These are phyloP conservation scores for Pseudocercospora crystallina DNA, from an alignment of 2,329 filamentous ascomycete species.

Conservation along the genomic window DNA sequence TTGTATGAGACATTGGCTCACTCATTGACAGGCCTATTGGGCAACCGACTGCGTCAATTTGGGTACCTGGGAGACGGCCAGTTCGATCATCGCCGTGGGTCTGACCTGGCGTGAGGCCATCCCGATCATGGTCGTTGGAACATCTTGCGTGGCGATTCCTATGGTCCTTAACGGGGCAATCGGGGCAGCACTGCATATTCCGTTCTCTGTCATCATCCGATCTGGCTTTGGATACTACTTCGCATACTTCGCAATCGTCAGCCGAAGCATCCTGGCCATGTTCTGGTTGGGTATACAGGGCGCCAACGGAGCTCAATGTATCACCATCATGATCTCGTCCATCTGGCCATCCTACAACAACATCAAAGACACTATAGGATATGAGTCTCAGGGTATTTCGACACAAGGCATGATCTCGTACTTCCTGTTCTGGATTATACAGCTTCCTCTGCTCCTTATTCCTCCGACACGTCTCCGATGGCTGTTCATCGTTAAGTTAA, in stretches of 20 bases:
- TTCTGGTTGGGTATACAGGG: conserved; percentile 30
- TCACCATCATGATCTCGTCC: conserved; percentile 25
- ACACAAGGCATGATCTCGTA: conserved; percentile 57
- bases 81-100: conserved; percentile 51
- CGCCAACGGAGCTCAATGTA: conserved; percentile 18
- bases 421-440: conserved; percentile 47
- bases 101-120: conserved; percentile 58
- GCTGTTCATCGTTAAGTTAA: conserved; percentile 26
- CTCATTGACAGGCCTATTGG: conserved; percentile 33
- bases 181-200: conserved; percentile 49
- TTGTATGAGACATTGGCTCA: too few relatives aligned
- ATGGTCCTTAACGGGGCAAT: conserved; percentile 43
- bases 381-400: conserved; percentile 51
- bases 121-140: conserved; percentile 51
- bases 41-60: conserved; percentile 42
- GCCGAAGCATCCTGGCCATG: conserved; percentile 25
- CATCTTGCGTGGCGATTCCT: conserved; percentile 53
- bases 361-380: conserved; percentile 51
- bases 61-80: conserved; percentile 40
- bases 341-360: conserved; percentile 43
- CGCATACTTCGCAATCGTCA: conserved; percentile 25
- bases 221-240: conserved; percentile 24
- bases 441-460: conserved; percentile 1
- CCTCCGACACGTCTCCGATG: conserved; percentile 10
- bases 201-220: conserved; percentile 41